Evolutionary conservation across 73 alveolate species (phyloP).

Genomic region (Tetrahymena malaccensis): DNA sequence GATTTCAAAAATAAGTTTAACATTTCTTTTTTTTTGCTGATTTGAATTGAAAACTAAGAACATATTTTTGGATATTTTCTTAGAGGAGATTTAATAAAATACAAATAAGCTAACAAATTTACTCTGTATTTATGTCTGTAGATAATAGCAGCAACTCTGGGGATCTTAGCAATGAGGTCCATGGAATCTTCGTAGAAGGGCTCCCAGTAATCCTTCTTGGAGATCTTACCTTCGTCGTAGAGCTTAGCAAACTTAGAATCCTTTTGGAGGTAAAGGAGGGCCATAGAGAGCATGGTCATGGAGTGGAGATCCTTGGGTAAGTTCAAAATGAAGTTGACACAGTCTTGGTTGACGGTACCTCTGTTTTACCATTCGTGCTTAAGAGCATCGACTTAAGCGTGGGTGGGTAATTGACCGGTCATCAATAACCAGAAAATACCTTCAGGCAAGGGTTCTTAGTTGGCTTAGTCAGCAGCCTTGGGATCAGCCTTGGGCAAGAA

Average conservation of each 20-base stretch:
- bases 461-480: slow-evolving; percentile 28
- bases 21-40: too few relatives aligned
- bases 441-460: slow-evolving; percentile 76
- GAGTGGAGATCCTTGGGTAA: slow-evolving; percentile 71
- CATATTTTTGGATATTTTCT: not conserved
- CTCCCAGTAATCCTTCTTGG: slow-evolving; percentile 74
- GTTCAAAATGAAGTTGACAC: slow-evolving; percentile 31
- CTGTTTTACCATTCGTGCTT: slow-evolving; percentile 48
- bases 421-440: slow-evolving; percentile 68
- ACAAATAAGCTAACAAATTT: not conserved
- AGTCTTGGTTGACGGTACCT: slow-evolving; percentile 43
- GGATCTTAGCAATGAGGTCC: slow-evolving; percentile 65
- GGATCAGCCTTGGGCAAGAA: slow-evolving; percentile 44
- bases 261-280: slow-evolving; percentile 56
- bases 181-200: slow-evolving; percentile 66
- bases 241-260: slow-evolving; percentile 50
- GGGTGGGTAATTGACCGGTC: slow-evolving; percentile 79
- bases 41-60: too few relatives aligned
- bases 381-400: slow-evolving; percentile 40
- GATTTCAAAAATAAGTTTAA: not conserved
- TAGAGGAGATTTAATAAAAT: not conserved
- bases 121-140: slow-evolving; percentile 59
- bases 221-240: slow-evolving; percentile 62
- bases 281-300: slow-evolving; percentile 71
- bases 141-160: slow-evolving; percentile 74